Evolutionary conservation across 1,139 yeast genomes (phyloP), one percentile per base, ranked within the genome.

Genomic region (Pichia sp.): DNA sequence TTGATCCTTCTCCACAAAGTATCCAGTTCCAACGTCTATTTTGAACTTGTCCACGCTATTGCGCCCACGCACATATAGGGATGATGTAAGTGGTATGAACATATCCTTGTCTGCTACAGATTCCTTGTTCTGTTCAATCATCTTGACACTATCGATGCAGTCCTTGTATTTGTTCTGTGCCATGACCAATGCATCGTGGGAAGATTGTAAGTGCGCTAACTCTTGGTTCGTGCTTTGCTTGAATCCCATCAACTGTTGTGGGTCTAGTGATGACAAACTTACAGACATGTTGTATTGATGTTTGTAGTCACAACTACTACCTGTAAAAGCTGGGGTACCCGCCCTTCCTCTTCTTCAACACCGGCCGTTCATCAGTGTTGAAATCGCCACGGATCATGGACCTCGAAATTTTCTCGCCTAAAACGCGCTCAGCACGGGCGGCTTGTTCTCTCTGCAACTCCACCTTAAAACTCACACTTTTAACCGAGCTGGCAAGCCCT

Each of bases 11-110:
- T 86, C 96, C 22, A 87, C 93, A 55, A 74, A 91, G 59, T 91
- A 91, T 3, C 97, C 97, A 0, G 98, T 91, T 23, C 99, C 99
- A 29, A 91, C 80, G 55, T 91, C 99, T 14, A 93, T 96, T 60
- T 91, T 68, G 51, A 81, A 91, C 40, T 70, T 76, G 44, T 79
- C 72, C 31, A 72, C 72, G 33, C 69, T 67, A 39, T 74, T 69
- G 42, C 67, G 72, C 3, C 98, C 99, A 2, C 96, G 95, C 20
- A 91, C 82, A 51, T 93, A 91, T 31, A 91, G 65, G 0, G 96
- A 85, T 29, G 88, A 72, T 1, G 97, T 86, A 46, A 93, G 67
- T 6, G 99, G 98, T 1, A 93, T 86, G 46, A 91, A 66, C 24
- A 91, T 59, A 22, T 74, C 72, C 37, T 69, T 65, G 3, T 64